Base-by-base conservation (phyloP, 495 filamentous ascomycete genomes). In the Penicillium samsonianum region DNA sequence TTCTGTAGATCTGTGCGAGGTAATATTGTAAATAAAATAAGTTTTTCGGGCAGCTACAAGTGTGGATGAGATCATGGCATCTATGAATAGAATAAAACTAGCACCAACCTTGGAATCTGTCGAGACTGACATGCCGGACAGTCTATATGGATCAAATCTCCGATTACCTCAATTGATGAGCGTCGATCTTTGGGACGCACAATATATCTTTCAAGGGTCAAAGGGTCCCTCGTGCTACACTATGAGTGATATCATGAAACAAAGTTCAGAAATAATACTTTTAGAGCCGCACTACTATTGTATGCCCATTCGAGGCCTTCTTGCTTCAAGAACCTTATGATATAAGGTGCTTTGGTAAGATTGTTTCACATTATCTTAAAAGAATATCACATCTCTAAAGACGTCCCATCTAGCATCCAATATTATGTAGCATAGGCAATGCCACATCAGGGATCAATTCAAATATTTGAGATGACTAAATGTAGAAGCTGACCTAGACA, bases 161-260 rank as follows among this genome's bases (percentile, higher is more conserved):
- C n/a, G 48, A 25, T 25, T n/a, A n/a, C 16, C 10, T 4, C 23
- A 38, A 25, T 37, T 37, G 48, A 38, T 45, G 14, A 17, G 1
- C n/a, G 10, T 30, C 22, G 41, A 54, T 54, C 28, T 31, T n/a
- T 5, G 20, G 19, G 30, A 31, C 19, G 22, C 51, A 54, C 51
- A 45, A 16, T 5, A 9, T n/a, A n/a, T 28, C 17, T 35, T 5
- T 17, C 20, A 7, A 43, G 14, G 38, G 19, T 22, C 11, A 30
- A 45, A 38, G 28, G 30, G 42, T 25, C 17, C 28, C 41, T 30
- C 22, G 30, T 54, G 41, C 17, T 43, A 44, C 41, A 19, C 8
- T 33, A 11, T 5, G 1, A 22, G 19, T 20, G 11, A 33, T 23
- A 31, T 22, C 12, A 44, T 31, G 5, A 23, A 33, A 14, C 9